Base-by-base conservation (phyloP, 2,329 filamentous ascomycete genomes). In the Diaporthe citrichinensis region DNA sequence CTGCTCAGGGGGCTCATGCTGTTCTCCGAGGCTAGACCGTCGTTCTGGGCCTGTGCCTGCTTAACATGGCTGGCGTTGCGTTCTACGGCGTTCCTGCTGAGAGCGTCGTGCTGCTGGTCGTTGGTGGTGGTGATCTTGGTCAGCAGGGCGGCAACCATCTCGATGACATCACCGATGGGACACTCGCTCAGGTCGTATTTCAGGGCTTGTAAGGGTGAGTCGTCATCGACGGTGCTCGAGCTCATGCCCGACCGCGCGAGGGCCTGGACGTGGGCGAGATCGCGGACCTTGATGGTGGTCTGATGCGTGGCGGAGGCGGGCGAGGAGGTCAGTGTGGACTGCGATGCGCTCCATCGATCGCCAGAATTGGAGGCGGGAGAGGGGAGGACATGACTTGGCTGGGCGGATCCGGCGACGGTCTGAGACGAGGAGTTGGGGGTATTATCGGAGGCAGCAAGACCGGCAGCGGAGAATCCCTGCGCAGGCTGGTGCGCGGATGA, bases 81-180 rank as follows among this genome's bases (percentile, higher is more conserved):
- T 84, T 98, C 95, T 78, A 98, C 85, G 78, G 96, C 94, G 76
- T 91, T 91, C 74, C 95, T 92, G 84, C 98, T 95, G 78, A 98
- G 85, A 78, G 96, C 94, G 82, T 98, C 95, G 84, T 98, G 96
- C 83, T 98, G 96, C 71, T 93, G 87, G 83, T 99, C 97, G 82
- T 99, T 99, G 74, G 96, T 98, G 4, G 95, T 95, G 8, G 97
- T 98, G 80, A 99, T 99, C 84, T 98, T 98, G 74, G 96, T 98
- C 77, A 99, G 88, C 34, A 99, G 90, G 9, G 96, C 97, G 6
- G 97, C 97, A 5, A 99, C 97, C 97, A 99, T 98, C 84, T 98
- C 96, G 82, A 99, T 99, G 79, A 99, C 95, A 82, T 99, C 96
- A 78, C 94, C 92, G 73, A 98, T 97, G 71, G 97, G 97, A 96